Conservation (phyloP, 2,329 filamentous ascomycete genomes). For the Byssoonygena ceratinophila region DNA sequence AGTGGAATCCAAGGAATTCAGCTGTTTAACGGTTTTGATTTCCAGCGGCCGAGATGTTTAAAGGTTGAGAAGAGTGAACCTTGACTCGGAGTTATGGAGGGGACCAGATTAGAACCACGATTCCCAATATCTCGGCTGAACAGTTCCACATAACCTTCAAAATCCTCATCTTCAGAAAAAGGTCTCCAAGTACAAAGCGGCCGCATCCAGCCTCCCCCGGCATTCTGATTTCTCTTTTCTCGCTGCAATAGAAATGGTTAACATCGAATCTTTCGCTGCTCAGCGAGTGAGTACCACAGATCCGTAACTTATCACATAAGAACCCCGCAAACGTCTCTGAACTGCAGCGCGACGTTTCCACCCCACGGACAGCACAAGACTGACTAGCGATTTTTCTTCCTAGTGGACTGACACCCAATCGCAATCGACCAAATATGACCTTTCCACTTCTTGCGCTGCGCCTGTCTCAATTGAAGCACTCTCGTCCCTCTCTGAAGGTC, state of each 20-base stretch:
- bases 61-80: too few species aligned
- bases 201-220: not conserved
- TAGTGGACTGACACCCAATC: conserved; percentile 49
- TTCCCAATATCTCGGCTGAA: too few species aligned
- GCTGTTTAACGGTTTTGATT: too few species aligned
- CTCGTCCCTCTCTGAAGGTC: conserved; percentile 44
- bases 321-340: not conserved
- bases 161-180: too few species aligned
- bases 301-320: not conserved
- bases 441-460: conserved; percentile 48
- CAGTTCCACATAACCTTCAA: too few species aligned
- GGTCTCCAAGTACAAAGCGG: too few species aligned
- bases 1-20: too few species aligned
- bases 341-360: too few species aligned
- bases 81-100: too few species aligned
- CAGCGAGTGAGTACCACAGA: conserved; percentile 49
- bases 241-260: conserved; percentile 27
- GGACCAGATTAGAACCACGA: too few species aligned
- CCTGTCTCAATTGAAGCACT: conserved; percentile 47
- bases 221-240: not conserved
- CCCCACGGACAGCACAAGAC: not conserved
- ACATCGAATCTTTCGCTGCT: conserved; percentile 42
- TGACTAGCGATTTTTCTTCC: not conserved
- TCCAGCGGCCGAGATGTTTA: too few species aligned
- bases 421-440: conserved; percentile 44